Evolutionary conservation across 805 yeast genomes (phyloP).

Genomic region (Kluyveromyces starmeri): DNA sequence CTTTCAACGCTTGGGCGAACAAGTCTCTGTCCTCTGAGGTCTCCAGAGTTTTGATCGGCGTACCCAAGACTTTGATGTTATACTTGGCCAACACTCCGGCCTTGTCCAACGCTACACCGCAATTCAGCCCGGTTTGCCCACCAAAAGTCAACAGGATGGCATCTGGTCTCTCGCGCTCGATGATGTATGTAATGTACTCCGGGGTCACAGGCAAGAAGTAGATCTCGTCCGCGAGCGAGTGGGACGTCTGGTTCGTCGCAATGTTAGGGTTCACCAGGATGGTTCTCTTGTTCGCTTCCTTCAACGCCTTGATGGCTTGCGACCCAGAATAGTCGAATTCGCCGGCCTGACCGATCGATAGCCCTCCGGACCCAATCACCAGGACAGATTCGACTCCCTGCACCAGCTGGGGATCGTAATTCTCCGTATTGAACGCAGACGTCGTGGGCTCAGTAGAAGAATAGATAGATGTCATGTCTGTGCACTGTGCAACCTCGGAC

Average conservation of each 20-base stretch:
- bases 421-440: constrained; percentile 24
- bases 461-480: no score
- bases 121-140: constrained; percentile 96
- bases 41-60: constrained; percentile 92
- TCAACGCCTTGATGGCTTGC: constrained; percentile 92
- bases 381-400: constrained; percentile 44
- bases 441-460: constrained; percentile 23
- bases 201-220: constrained; percentile 95
- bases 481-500: no score
- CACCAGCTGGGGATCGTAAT: constrained; percentile 26
- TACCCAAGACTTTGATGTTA: constrained; percentile 91
- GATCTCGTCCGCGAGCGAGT: constrained; percentile 89
- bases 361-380: constrained; percentile 94
- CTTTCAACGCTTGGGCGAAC: constrained; percentile 90
- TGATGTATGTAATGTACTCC: constrained; percentile 89
- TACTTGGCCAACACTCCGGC: constrained; percentile 89
- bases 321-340: constrained; percentile 97
- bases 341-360: constrained; percentile 97
- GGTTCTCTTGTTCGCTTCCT: constrained; percentile 78
- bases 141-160: constrained; percentile 95
- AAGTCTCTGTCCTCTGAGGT: constrained; percentile 97
- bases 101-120: constrained; percentile 89
- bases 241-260: constrained; percentile 95
- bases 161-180: constrained; percentile 93
- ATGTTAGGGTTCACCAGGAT: constrained; percentile 91